A percentile compares a stretch with the other conserved stretches of the same genome.
Conservation (phyloP, 1,284 basidiomycete species). For the Stereum hirsutum region DNA sequence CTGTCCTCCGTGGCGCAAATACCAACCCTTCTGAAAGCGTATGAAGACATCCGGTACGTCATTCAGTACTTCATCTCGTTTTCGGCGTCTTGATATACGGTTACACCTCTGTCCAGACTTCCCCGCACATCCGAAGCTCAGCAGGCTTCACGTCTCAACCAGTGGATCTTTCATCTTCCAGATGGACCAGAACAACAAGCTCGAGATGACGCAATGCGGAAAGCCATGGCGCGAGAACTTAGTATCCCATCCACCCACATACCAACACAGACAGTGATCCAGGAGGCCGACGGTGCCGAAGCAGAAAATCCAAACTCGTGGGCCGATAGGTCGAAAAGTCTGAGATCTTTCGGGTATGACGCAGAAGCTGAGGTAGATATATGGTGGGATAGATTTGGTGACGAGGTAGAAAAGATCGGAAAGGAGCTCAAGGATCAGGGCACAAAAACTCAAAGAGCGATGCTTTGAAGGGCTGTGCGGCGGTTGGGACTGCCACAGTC, state of each 20-base stretch:
- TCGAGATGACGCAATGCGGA: constrained; percentile 41
- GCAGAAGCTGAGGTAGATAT: constrained; percentile 36
- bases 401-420: too few species aligned
- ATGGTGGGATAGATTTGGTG: constrained; percentile 30
- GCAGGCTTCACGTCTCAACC: constrained; percentile 36
- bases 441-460: too few species aligned
- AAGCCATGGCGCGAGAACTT: constrained; percentile 33
- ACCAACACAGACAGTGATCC: neutral
- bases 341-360: constrained; percentile 37
- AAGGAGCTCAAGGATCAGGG: too few species aligned
- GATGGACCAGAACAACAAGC: constrained; percentile 44
- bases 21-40: constrained; percentile 36
- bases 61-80: constrained; percentile 3
- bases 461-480: too few species aligned
- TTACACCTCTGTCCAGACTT: constrained; percentile 8
- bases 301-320: constrained; percentile 38
- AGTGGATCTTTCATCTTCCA: constrained; percentile 41
- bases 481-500: too few species aligned
- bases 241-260: constrained; percentile 5
- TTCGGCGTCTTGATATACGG: neutral
- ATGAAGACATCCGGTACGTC: constrained; percentile 37
- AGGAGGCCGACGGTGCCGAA: constrained; percentile 9
- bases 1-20: constrained; percentile 34
- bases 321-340: constrained; percentile 38
- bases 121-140: constrained; percentile 39